Percentiles rank a stretch among this genome's conserved stretches.
phyloP scores from a whole-genome alignment of 2,329 filamentous ascomycete genomes.

The Macrophomina phaseolina region DNA sequence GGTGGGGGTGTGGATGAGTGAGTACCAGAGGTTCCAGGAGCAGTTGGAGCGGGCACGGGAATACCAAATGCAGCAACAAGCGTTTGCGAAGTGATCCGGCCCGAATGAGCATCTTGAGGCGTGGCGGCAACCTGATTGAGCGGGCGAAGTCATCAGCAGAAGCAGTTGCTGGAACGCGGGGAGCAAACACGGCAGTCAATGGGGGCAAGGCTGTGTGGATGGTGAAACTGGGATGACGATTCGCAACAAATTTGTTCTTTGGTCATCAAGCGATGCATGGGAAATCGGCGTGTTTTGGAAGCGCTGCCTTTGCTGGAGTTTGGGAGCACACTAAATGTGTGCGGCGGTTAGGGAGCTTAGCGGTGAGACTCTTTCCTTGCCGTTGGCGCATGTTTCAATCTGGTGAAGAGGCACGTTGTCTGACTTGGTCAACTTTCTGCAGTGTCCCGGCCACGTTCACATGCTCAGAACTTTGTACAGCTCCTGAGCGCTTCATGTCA shows the following conservation, averaged over 20 bases:
- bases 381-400: neutral
- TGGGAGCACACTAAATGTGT: conserved; percentile 1
- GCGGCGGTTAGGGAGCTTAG: neutral
- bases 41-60: conserved; percentile 14
- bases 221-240: neutral
- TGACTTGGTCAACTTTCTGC: neutral
- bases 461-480: conserved; percentile 1
- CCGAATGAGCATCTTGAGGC: too few relatives aligned
- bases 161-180: neutral
- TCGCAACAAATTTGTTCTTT: neutral
- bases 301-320: conserved; percentile 10
- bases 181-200: neutral
- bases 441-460: conserved; percentile 5
- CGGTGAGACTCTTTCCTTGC: neutral
- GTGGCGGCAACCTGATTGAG: too few relatives aligned
- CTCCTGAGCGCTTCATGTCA: neutral
- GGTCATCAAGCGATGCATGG: conserved; percentile 13
- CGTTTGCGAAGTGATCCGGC: conserved; percentile 2
- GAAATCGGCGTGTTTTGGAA: conserved; percentile 6
- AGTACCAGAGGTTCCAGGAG: conserved; percentile 20
- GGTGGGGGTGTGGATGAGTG: conserved; percentile 24
- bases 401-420: neutral
- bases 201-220: neutral
- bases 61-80: conserved; percentile 14
- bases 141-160: neutral